Evolutionary conservation across 805 yeast genomes (phyloP).

Genomic region (Cyberlindnera galapagoensis): DNA sequence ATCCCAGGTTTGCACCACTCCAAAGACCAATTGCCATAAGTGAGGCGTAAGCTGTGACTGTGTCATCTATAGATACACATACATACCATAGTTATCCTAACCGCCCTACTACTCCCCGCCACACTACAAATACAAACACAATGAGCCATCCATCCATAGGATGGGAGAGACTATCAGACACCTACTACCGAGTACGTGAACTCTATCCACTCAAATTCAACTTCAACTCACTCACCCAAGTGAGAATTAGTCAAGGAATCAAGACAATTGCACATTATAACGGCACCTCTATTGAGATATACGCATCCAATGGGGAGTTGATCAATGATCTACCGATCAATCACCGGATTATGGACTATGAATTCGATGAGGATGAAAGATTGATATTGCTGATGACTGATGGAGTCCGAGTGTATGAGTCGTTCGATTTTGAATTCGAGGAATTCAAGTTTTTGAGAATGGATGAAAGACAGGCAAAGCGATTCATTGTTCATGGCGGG

Average conservation of each 20-base stretch:
- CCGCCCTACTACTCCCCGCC: too few relatives aligned
- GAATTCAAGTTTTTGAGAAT: too few relatives aligned
- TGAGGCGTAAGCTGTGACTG: too few relatives aligned
- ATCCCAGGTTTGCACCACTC: too few relatives aligned
- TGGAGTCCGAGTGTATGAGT: slow-evolving; percentile 11
- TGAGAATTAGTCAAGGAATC: too few relatives aligned
- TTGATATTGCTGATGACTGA: slow-evolving; percentile 11
- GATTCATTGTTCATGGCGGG: too few relatives aligned
- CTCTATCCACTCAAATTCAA: slow-evolving; percentile 9
- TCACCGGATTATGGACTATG: slow-evolving; percentile 8
- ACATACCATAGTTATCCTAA: too few relatives aligned
- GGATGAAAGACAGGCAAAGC: too few relatives aligned
- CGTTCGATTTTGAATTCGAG: slow-evolving; percentile 12
- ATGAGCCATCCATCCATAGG: slow-evolving; percentile 15
- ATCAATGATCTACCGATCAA: slow-evolving; percentile 11
- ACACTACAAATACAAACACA: background rate
- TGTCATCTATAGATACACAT: too few relatives aligned
- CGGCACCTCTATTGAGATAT: slow-evolving; percentile 6
- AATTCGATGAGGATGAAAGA: slow-evolving; percentile 7
- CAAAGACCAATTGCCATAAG: too few relatives aligned
- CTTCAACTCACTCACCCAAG: too few relatives aligned
- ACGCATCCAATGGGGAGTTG: slow-evolving; percentile 6
- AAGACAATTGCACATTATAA: too few relatives aligned
- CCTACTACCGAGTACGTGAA: slow-evolving; percentile 14
- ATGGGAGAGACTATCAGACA: slow-evolving; percentile 16